Base-by-base conservation (phyloP, 768 basidiomycete species). In the Tulasnella sp. region DNA sequence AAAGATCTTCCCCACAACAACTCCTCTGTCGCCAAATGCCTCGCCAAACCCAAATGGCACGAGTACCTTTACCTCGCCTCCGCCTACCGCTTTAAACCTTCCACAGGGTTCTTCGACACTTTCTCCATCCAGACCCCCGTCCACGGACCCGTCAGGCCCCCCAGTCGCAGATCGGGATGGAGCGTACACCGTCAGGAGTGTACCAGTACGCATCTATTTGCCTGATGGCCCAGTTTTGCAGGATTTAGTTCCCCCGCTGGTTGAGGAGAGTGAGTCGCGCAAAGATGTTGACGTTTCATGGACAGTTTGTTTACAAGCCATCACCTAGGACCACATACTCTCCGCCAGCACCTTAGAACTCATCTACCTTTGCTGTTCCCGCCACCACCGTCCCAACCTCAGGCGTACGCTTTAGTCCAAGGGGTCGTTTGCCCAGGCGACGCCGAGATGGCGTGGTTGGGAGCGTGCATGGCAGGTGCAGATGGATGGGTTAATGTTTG, bases 401-500 rank as follows among this genome's bases (percentile, higher is more conserved):
- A 92, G 42, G 96, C 93, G 15, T 91, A 89, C 79, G 88, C 91
- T 0, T 83, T 97, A 68, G 85, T 96, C 15, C 97, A 98, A 81
- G 97, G 97, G 15, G 90, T 98, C 25, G 83, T 87, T 2, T 83
- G 91, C 1, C 97, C 97, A 1, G 85, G 89, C 9, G 95, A 97
- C 38, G 87, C 94, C 7, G 97, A 99, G 81, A 86, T 98, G 83
- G 94, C 91, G 5, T 97, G 97, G 96, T 82, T 99, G n/a, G 92
- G 94, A 12, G 91, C 93, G 25, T 95, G 94, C 80, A 85, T 98
- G 83, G 89, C 91, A 15, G 96, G 95, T 9, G 94, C 95, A 15
- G 97, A 99, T 81, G 97, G 97, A 6, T 99, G 96, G 96, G 86
- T 97, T 37, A 92, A 93, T 81, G 86, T 98, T 73, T 96, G 94